Evolutionary conservation across 2,329 filamentous ascomycete genomes (phyloP).

Genomic region (Teratosphaeria viscida): DNA sequence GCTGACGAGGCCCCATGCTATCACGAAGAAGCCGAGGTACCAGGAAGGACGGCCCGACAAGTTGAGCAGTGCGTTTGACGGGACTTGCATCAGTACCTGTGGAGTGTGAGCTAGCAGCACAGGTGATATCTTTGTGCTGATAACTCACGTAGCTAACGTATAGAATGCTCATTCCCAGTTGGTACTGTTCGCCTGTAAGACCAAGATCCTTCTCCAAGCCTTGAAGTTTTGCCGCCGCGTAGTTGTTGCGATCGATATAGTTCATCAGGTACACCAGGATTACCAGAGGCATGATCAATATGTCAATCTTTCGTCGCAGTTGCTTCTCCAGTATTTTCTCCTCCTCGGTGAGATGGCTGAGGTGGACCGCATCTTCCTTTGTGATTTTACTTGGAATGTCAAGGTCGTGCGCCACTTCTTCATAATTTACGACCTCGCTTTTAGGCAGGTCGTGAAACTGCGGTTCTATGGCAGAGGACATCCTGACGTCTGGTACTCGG

Average conservation of each 20-base stretch:
- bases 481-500: background rate
- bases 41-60: slow-evolving; percentile 51
- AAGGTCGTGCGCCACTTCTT: slow-evolving; percentile 17
- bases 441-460: slow-evolving; percentile 1
- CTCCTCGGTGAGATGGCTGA: slow-evolving; percentile 18
- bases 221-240: slow-evolving; percentile 55
- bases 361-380: slow-evolving; percentile 16
- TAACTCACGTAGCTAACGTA: slow-evolving; percentile 46
- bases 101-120: slow-evolving; percentile 4
- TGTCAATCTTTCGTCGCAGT: slow-evolving; percentile 61
- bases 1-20: slow-evolving; percentile 60
- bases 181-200: slow-evolving; percentile 50
- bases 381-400: slow-evolving; percentile 11
- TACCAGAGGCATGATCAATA: slow-evolving; percentile 57
- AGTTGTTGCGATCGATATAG: slow-evolving; percentile 42
- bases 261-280: slow-evolving; percentile 47
- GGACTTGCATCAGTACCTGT: slow-evolving; percentile 28
- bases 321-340: slow-evolving; percentile 39
- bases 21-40: slow-evolving; percentile 61
- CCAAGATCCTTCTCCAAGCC: slow-evolving; percentile 52
- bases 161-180: slow-evolving; percentile 47
- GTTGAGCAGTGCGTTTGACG: slow-evolving; percentile 69
- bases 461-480: background rate
- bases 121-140: background rate
- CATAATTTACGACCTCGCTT: slow-evolving; percentile 12